phyloP scores from a whole-genome alignment of 1,139 yeast genomes.

The Spencermartinsiella ligniputridi region DNA sequence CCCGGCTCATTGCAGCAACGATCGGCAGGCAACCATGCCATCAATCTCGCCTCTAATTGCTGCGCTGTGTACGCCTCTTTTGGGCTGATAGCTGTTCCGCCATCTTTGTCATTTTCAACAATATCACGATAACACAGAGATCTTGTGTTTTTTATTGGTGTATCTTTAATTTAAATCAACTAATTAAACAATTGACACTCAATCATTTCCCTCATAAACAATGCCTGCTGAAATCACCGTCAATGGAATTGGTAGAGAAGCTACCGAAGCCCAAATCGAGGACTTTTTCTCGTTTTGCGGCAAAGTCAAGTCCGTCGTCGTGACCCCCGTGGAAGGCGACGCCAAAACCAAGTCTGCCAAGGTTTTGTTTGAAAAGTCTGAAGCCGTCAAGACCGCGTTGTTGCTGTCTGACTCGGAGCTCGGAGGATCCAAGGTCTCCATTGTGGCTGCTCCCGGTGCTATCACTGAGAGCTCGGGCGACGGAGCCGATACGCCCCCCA shows the following conservation, averaged over 20 bases:
- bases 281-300: constrained; percentile 81
- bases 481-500: constrained; percentile 26
- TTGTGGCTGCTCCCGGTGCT: constrained; percentile 39
- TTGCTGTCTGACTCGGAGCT: constrained; percentile 71
- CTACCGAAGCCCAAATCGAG: constrained; percentile 51
- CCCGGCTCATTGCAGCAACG: too few relatives aligned
- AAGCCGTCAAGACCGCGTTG: constrained; percentile 71
- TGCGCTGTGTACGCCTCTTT: too few relatives aligned
- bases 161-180: too few relatives aligned
- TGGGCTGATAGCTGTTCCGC: too few relatives aligned
- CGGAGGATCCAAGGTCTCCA: constrained; percentile 52
- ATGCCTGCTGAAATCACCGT: constrained; percentile 38
- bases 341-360: constrained; percentile 39
- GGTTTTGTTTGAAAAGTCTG: constrained; percentile 52
- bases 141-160: too few relatives aligned
- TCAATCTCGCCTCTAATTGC: too few relatives aligned
- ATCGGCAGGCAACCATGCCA: too few relatives aligned
- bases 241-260: constrained; percentile 53
- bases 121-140: too few relatives aligned
- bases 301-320: constrained; percentile 46
- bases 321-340: constrained; percentile 24
- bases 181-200: background rate
- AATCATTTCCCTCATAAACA: background rate
- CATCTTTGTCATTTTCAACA: too few relatives aligned
- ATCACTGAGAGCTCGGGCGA: constrained; percentile 25